Conservation (phyloP, 1,139 yeast genomes). For the Lodderomyces theae region DNA sequence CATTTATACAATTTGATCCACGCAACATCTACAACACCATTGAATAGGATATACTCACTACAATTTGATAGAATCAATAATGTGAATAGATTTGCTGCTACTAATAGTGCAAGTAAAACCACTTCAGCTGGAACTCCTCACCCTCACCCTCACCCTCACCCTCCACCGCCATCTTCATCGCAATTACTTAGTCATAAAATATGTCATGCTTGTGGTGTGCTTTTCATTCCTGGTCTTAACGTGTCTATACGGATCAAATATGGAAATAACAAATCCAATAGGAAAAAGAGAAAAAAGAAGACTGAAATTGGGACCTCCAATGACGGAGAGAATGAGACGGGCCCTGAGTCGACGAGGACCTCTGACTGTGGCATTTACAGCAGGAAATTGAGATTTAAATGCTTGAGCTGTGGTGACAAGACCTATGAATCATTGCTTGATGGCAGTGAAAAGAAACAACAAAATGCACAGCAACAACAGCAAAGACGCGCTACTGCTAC, state of each 20-base stretch:
- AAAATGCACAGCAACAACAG: not conserved
- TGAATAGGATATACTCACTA: slow-evolving; percentile 25
- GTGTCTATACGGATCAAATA: slow-evolving; percentile 20
- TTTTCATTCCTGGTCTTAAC: slow-evolving; percentile 48
- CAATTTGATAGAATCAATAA: slow-evolving; percentile 22
- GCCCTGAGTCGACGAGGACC: not conserved
- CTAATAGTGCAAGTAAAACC: too few relatives aligned
- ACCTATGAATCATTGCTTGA: slow-evolving; percentile 4
- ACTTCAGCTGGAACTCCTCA: too few relatives aligned
- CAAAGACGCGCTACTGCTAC: too few relatives aligned
- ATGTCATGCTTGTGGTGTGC: slow-evolving; percentile 46
- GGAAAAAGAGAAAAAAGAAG: slow-evolving; percentile 6
- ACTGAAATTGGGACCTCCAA: slow-evolving; percentile 4
- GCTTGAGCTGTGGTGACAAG: slow-evolving; percentile 3
- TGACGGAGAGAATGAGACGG: not conserved
- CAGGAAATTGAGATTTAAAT: not conserved
- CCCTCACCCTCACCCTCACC: too few relatives aligned
- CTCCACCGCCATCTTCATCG: slow-evolving; percentile 24
- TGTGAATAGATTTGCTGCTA: slow-evolving; percentile 25
- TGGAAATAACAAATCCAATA: slow-evolving; percentile 5
- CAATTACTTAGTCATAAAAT: slow-evolving; percentile 27
- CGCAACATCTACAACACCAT: slow-evolving; percentile 22
- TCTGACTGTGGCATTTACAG: not conserved
- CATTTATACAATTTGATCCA: slow-evolving; percentile 34
- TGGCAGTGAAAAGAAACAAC: slow-evolving; percentile 2